Base-by-base conservation (phyloP, 352 stramenopile genomes). In the Stephanocyclus meneghinianus region DNA sequence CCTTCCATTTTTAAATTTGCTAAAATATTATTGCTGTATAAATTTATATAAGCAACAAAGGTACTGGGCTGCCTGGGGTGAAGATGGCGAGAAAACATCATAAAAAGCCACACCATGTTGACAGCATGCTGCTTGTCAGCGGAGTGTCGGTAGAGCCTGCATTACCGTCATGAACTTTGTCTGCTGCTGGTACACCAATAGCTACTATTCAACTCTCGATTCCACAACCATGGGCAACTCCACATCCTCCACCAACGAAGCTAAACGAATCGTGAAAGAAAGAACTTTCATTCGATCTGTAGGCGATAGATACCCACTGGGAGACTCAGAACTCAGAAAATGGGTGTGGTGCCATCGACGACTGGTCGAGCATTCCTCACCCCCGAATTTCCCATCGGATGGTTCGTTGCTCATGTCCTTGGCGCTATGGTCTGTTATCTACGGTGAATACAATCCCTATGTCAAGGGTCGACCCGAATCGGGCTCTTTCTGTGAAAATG, bases 231-330 rank as follows among this genome's bases (percentile, higher is more conserved):
- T 80, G 73, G 73, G 73, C 11, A 55, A 53, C 10, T 75, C 68
- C 29, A 44, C 68, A 26, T 68, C 72, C 64, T 71, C 73, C 21
- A 59, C 56, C n/a, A 64, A 57, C 64, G 30, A 57, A 70, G 30
- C 13, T 57, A 21, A 10, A 5, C 15, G 71, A 51, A 44, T 50
- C 1, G 48, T 56, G 53, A 74, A 73, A 62, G 76, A 84, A 55
- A 56, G 53, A 63, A 66, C 64, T 48, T 79, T 70, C 47, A 56
- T 85, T 53, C 74, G 63, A n/a, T 71, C 61, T 50, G 40, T 93
- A 9, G 88, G 86, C 15, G 71, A 90, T 78, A 76, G 80, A 64
- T 84, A 87, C 77, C 88, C 88, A 29, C 87, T 91, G 69, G 85
- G 86, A 10, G 86, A 93, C 80, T 78, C 56, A 0, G 88, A 93